Percentiles rank a stretch among this genome's conserved stretches.
These are phyloP conservation scores for Kwoniella dendrophila DNA, from an alignment of 768 basidiomycete species.

Conservation along the genomic window DNA sequence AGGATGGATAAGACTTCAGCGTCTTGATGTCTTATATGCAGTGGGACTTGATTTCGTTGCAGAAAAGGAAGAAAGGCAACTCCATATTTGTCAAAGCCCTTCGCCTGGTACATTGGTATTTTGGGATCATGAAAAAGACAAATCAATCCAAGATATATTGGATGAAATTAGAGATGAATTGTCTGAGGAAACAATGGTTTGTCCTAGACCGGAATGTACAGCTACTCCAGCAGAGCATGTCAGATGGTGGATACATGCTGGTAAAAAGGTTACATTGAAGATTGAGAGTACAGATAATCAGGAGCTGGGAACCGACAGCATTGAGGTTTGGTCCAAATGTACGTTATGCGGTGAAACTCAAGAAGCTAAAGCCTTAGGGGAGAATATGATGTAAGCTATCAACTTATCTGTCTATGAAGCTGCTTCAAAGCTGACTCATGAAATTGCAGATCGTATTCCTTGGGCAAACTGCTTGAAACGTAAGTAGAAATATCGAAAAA, in stretches of 20 bases:
- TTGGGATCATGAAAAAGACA: constrained; percentile 26
- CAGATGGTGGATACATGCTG: constrained; percentile 34
- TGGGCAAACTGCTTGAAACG: constrained; percentile 47
- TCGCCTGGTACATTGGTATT: constrained; percentile 14
- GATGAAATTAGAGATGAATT: constrained; percentile 19
- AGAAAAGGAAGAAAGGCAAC: constrained; percentile 2
- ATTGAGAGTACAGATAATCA: constrained; percentile 1
- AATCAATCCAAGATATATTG: constrained; percentile 27
- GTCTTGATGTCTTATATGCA: constrained; percentile 34
- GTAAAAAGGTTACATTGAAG: constrained; percentile 25
- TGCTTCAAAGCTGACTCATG: neutral
- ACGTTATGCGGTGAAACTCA: constrained; percentile 22
- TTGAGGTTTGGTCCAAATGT: constrained; percentile 37
- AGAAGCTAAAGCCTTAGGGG: constrained; percentile 5
- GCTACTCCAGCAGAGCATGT: constrained; percentile 27
- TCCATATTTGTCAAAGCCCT: constrained; percentile 26
- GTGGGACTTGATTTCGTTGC: constrained; percentile 9
- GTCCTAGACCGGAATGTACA: constrained; percentile 27
- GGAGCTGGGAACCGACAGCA: neutral
- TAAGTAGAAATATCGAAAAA: constrained; percentile 8
- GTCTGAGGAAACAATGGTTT: constrained; percentile 15
- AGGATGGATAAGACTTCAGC: constrained; percentile 40
- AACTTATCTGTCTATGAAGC: no score
- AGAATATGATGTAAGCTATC: constrained; percentile 18
- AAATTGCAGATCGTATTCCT: constrained; percentile 28